These are phyloP conservation scores for Phytophthora sansomeana DNA, from an alignment of 352 stramenopile genomes.

Conservation along the genomic window DNA sequence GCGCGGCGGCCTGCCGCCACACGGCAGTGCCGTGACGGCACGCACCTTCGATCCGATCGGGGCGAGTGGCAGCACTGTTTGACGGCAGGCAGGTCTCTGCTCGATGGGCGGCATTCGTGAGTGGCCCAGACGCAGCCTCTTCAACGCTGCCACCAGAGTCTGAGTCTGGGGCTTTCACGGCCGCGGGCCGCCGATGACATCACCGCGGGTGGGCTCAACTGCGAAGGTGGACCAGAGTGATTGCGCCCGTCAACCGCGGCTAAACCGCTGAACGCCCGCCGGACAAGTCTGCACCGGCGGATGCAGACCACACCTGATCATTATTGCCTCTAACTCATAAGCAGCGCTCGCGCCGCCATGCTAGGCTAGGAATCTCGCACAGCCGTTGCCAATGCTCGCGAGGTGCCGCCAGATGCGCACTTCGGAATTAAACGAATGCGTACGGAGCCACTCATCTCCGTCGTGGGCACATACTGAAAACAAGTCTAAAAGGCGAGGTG, in stretches of 20 bases:
- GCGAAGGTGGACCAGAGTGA: constrained; percentile 18
- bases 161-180: constrained; percentile 14
- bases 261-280: background rate
- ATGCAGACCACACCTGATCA: no score
- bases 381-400: no score
- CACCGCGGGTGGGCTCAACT: background rate
- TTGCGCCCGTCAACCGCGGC: background rate
- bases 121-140: constrained; percentile 9
- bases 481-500: constrained; percentile 2
- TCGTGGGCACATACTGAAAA: constrained; percentile 28
- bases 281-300: no score
- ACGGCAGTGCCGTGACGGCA: no score
- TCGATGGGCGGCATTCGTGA: constrained; percentile 4
- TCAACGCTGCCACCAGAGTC: constrained; percentile 3
- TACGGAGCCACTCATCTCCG: constrained; percentile 7
- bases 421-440: background rate
- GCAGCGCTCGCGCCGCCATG: no score
- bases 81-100: constrained; percentile 18
- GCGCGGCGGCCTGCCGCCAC: background rate
- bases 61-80: constrained; percentile 5
- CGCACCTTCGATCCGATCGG: background rate
- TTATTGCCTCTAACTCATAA: no score
- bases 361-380: no score
- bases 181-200: constrained; percentile 28
- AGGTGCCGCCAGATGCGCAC: background rate